Evolutionary conservation across 768 basidiomycete genomes (phyloP).

Genomic region (Agrocybe pediades): DNA sequence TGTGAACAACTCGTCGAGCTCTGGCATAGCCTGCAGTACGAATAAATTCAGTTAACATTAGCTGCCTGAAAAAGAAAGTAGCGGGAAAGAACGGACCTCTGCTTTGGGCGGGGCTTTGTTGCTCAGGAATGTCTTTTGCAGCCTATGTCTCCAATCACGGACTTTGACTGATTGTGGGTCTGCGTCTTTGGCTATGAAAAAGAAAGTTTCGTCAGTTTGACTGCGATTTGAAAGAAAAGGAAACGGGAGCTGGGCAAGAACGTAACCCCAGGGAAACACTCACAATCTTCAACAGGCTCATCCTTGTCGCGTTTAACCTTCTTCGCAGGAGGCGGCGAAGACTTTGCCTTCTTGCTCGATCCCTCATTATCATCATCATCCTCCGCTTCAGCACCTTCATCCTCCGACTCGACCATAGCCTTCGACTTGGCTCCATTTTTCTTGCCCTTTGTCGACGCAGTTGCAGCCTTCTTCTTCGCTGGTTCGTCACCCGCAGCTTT

Average conservation of each 20-base stretch:
- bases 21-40: constrained; percentile 81
- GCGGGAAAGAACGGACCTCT: constrained; percentile 45
- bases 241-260: background rate
- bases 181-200: constrained; percentile 46
- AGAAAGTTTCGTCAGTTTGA: background rate
- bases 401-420: constrained; percentile 66
- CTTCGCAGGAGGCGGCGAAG: constrained; percentile 66
- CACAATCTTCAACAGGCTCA: constrained; percentile 64
- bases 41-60: background rate
- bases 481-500: constrained; percentile 43
- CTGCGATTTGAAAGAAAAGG: constrained; percentile 1
- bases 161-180: constrained; percentile 73
- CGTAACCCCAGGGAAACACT: constrained; percentile 23
- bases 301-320: constrained; percentile 63
- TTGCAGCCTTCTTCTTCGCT: constrained; percentile 32
- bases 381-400: constrained; percentile 52
- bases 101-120: constrained; percentile 63
- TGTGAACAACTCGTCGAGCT: constrained; percentile 69
- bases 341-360: constrained; percentile 52
- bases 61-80: constrained; percentile 1
- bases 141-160: constrained; percentile 88
- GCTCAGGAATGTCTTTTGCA: constrained; percentile 85
- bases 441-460: constrained; percentile 29
- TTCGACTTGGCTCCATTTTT: constrained; percentile 49
- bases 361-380: constrained; percentile 48